Base-by-base conservation (phyloP, 495 filamentous ascomycete genomes). In the Venustampulla echinocandica region DNA sequence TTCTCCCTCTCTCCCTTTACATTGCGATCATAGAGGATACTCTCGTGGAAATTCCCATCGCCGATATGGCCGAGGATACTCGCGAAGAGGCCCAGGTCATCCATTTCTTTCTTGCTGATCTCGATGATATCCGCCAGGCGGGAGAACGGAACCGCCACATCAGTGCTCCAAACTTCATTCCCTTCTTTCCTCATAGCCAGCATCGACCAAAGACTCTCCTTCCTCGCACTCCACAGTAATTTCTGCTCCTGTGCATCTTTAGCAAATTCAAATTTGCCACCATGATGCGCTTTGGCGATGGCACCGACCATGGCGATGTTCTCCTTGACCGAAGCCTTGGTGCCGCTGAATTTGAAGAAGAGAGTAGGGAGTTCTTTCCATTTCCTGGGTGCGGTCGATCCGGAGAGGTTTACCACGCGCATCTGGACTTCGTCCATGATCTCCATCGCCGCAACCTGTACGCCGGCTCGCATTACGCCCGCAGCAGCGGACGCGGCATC, bases 31-130 rank as follows among this genome's bases (percentile, higher is more conserved):
- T 92, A 95, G 61, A 95, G 78, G 56, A 95, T 88, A 61, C 80
- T 84, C 55, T 87, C 79, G 60, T 95, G 89, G 63, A 95, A 95
- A 62, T 96, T 96, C 6, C 89, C 88, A 61, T 94, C 85, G 3
- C 87, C 87, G 47, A 93, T 80, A 52, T 93, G 87, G 10, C 69
- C 68, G 0, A 96, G 70, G 19, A 90, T 87, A 60, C 79, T 85
- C 15, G 86, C 87, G 57, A 95, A 90, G 9, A 95, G 64, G 2
- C 86, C 87, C 7, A 90, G 68, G 6, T 85, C 79, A 56, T 90
- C 84, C 68, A 95, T 79, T 61, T 93, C 86, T 56, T 87, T 85
- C 67, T 95, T 92, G 42, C 85, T 88, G 30, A 85, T 75, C 58
- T 94, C 87, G 45, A 95, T 90, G 30, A 95, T 86, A 62, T 95